Evolutionary conservation across 73 alveolate species (phyloP).

Genomic region (Paramecium caudatum): DNA sequence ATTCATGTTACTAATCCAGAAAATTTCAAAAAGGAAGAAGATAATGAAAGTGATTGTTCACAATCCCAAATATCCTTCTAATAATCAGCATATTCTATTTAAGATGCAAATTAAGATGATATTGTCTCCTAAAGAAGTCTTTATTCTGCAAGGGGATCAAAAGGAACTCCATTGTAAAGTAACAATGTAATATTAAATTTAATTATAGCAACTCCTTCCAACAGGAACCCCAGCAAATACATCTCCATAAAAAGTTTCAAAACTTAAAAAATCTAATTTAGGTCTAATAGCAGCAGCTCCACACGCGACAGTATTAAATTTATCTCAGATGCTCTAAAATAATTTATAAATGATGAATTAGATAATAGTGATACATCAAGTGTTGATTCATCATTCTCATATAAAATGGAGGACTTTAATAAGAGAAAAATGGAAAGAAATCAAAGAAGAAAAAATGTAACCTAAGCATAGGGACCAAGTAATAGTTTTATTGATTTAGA

Average conservation of each 20-base stretch:
- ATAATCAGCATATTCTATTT: not conserved
- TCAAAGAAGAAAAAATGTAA: not conserved
- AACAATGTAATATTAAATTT: too few species aligned
- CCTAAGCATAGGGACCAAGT: slow-evolving; percentile 43
- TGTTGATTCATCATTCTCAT: not conserved
- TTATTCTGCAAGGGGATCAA: not conserved
- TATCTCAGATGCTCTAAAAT: not conserved
- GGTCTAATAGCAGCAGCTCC: too few species aligned
- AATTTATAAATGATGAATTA: slow-evolving; percentile 31
- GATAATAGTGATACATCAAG: slow-evolving; percentile 31
- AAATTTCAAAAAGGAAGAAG: not conserved
- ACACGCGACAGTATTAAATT: not conserved
- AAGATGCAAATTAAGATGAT: not conserved
- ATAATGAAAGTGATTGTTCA: slow-evolving; percentile 16
- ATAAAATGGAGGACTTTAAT: not conserved
- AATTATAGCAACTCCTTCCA: too few species aligned
- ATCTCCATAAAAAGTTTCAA: too few species aligned
- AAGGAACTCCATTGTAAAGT: too few species aligned
- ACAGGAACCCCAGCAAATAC: too few species aligned
- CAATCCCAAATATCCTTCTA: not conserved
- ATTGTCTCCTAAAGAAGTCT: not conserved
- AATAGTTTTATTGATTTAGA: not conserved
- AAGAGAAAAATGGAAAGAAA: not conserved
- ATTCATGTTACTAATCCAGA: slow-evolving; percentile 22
- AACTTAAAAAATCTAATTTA: too few species aligned